These are phyloP conservation scores for Cucumis cinereus DNA, from an alignment of 306 rosid genomes.

Conservation along the genomic window DNA sequence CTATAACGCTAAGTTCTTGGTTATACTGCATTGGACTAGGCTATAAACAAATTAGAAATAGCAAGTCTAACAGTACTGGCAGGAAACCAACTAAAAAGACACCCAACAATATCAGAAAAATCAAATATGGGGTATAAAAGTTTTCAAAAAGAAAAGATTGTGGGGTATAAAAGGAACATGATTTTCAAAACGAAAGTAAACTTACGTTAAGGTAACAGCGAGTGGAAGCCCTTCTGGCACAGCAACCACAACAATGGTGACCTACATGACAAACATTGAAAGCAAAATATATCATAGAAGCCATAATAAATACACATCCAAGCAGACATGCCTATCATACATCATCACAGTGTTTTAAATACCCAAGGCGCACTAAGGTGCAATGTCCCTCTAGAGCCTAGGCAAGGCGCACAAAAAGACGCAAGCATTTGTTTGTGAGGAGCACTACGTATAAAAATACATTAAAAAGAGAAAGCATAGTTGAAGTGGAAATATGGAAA, in stretches of 20 bases:
- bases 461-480: too few relatives aligned
- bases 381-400: too few relatives aligned
- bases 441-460: too few relatives aligned
- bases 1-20: background rate
- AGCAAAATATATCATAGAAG: background rate
- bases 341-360: too few relatives aligned
- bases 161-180: background rate
- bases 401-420: too few relatives aligned
- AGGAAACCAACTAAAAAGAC: background rate
- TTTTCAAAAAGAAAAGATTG: too few relatives aligned
- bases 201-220: conserved; percentile 93
- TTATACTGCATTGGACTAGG: background rate
- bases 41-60: background rate
- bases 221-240: conserved; percentile 97
- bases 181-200: background rate
- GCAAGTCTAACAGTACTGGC: background rate
- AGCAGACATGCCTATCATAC: background rate
- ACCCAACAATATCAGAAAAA: background rate
- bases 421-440: too few relatives aligned
- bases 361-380: too few relatives aligned
- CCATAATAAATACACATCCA: conserved; percentile 1
- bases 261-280: conserved; percentile 28
- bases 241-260: conserved; percentile 90
- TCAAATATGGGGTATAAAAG: background rate
- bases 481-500: too few relatives aligned